Conservation (phyloP, 805 yeast genomes). For the Wickerhamiella bombiphila region DNA sequence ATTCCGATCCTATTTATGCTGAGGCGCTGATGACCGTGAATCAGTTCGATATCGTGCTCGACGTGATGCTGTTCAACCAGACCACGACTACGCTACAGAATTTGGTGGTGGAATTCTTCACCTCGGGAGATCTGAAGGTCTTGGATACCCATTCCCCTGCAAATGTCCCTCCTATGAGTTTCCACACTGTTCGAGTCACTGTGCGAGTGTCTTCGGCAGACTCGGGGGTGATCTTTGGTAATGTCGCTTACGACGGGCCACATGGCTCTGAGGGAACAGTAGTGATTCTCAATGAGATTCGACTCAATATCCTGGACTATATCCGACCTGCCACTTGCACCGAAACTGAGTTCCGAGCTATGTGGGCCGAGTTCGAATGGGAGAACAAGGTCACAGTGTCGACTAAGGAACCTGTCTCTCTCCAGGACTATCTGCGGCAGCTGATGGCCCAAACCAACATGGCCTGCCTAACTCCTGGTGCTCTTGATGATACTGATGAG, state of each 20-base stretch:
- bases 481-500: constrained; percentile 34
- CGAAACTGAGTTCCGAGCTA: constrained; percentile 79
- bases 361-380: constrained; percentile 99
- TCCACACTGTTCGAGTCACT: constrained; percentile 77
- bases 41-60: constrained; percentile 90
- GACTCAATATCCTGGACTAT: constrained; percentile 93
- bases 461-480: constrained; percentile 59
- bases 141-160: constrained; percentile 81
- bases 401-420: constrained; percentile 26
- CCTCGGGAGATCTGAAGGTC: constrained; percentile 89
- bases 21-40: constrained; percentile 95
- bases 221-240: constrained; percentile 95
- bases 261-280: constrained; percentile 80
- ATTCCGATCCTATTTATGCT: constrained; percentile 94
- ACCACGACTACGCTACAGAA: constrained; percentile 80
- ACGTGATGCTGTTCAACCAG: constrained; percentile 87
- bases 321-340: constrained; percentile 87
- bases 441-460: constrained; percentile 76
- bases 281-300: constrained; percentile 86
- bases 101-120: constrained; percentile 85
- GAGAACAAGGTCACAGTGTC: constrained; percentile 85
- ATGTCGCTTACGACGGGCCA: constrained; percentile 90
- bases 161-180: constrained; percentile 94
- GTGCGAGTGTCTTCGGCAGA: constrained; percentile 93
- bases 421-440: constrained; percentile 65